Evolutionary conservation across 805 yeast species (phyloP).

Genomic region (Teunomyces lycoperdinae): DNA sequence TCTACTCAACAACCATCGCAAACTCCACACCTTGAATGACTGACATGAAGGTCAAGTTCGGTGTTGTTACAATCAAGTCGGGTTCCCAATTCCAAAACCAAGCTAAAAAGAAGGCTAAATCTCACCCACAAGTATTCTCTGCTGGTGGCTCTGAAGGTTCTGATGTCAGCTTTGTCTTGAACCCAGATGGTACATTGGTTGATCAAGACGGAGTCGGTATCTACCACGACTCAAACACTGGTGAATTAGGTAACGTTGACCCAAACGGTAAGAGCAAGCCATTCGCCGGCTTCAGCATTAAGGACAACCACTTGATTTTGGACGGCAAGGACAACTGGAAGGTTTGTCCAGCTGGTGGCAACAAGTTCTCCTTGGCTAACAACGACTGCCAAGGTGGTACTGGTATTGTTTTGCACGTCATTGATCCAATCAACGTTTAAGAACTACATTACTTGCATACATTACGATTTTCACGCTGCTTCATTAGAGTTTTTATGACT

Average conservation of each 20-base stretch:
- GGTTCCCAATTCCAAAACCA: conserved; percentile 26
- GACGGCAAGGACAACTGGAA: conserved; percentile 33
- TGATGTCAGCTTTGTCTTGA: conserved; percentile 21
- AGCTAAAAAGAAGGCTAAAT: conserved; percentile 24
- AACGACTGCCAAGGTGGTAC: conserved; percentile 29
- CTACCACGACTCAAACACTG: conserved; percentile 25
- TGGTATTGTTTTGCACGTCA: conserved; percentile 22
- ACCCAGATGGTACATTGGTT: conserved; percentile 25
- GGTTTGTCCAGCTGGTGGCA: conserved; percentile 35
- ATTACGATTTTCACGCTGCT: not conserved
- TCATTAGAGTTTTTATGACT: not conserved
- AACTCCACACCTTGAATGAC: not conserved
- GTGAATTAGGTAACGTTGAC: conserved; percentile 32
- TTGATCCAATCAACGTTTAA: conserved; percentile 8
- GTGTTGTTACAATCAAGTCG: conserved; percentile 20
- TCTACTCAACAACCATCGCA: not conserved
- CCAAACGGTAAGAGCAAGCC: conserved; percentile 31
- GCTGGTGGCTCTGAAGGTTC: conserved; percentile 33
- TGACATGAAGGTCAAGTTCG: conserved; percentile 11
- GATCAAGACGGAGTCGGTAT: conserved; percentile 32
- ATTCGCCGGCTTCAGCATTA: conserved; percentile 38
- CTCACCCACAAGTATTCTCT: conserved; percentile 32
- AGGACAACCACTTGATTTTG: conserved; percentile 35
- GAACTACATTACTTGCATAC: not conserved
- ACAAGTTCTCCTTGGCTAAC: conserved; percentile 22